Conservation (phyloP, 768 basidiomycete genomes). For the Lactarius hengduanensis region DNA sequence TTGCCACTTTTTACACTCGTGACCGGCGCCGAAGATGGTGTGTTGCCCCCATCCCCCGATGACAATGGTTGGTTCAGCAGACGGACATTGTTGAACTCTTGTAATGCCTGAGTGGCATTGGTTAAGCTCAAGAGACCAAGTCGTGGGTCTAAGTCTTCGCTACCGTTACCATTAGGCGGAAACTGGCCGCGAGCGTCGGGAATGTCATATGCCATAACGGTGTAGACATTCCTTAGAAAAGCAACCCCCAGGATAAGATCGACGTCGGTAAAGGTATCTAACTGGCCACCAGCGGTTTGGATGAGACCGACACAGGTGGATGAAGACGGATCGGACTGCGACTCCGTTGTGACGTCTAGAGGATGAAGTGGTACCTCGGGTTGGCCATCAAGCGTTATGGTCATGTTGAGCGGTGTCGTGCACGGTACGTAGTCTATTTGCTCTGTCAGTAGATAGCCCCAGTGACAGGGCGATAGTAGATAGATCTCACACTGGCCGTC, state of each 20-base stretch:
- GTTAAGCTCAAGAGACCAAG: constrained; percentile 67
- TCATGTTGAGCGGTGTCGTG: constrained; percentile 65
- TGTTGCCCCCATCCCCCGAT: constrained; percentile 15
- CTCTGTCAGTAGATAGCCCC: constrained; percentile 19
- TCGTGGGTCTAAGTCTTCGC: constrained; percentile 37
- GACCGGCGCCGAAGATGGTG: constrained; percentile 2
- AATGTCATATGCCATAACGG: constrained; percentile 65
- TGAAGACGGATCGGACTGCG: constrained; percentile 43
- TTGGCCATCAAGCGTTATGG: constrained; percentile 61
- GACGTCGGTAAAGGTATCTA: constrained; percentile 40
- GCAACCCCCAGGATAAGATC: constrained; percentile 81
- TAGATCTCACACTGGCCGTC: constrained; percentile 62
- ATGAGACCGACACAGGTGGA: constrained; percentile 63
- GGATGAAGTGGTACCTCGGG: constrained; percentile 65
- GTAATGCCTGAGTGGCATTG: constrained; percentile 56
- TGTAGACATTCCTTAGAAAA: constrained; percentile 74
- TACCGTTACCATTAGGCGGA: constrained; percentile 31
- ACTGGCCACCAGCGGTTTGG: constrained; percentile 50
- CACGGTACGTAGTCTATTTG: constrained; percentile 72
- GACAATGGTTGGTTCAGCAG: constrained; percentile 59
- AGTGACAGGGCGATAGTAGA: neutral
- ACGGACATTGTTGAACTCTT: constrained; percentile 69
- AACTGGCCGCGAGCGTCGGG: constrained; percentile 50
- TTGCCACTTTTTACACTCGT: constrained; percentile 33
- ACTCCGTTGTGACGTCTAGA: constrained; percentile 62